These are phyloP conservation scores for Lonicera japonica DNA, from an alignment of 129 eudicot genomes.

Conservation along the genomic window DNA sequence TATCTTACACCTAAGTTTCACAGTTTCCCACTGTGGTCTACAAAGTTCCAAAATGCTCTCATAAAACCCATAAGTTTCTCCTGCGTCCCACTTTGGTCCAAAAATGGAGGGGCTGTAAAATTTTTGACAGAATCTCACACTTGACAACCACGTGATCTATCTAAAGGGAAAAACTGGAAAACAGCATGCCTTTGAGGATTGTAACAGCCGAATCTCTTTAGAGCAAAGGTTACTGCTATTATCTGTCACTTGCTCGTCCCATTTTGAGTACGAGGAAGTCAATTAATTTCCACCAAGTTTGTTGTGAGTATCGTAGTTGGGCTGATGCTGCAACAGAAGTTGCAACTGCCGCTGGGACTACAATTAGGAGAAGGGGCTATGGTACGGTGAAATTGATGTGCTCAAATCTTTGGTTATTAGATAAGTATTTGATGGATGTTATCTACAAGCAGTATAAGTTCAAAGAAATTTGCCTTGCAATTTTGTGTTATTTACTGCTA, in stretches of 20 bases:
- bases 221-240: slow-evolving; percentile 89
- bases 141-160: too few relatives aligned
- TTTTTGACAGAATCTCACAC: too few relatives aligned
- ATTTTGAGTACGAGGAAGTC: slow-evolving; percentile 95
- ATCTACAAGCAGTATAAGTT: slow-evolving; percentile 70
- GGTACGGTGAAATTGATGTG: slow-evolving; percentile 97
- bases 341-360: slow-evolving; percentile 88
- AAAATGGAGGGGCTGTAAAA: too few relatives aligned
- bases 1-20: too few relatives aligned
- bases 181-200: too few relatives aligned
- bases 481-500: slow-evolving; percentile 74
- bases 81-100: too few relatives aligned
- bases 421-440: slow-evolving; percentile 83
- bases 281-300: slow-evolving; percentile 85
- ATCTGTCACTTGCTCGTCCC: slow-evolving; percentile 82
- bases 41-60: too few relatives aligned
- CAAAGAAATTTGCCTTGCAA: slow-evolving; percentile 96
- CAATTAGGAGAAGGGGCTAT: slow-evolving; percentile 88
- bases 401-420: slow-evolving; percentile 83
- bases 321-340: slow-evolving; percentile 96
- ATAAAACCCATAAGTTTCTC: too few relatives aligned
- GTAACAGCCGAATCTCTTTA: slow-evolving; percentile 92
- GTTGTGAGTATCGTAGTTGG: slow-evolving; percentile 97
- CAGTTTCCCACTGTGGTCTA: too few relatives aligned
- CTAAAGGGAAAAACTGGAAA: too few relatives aligned